Base-by-base conservation (phyloP, 1,284 basidiomycete genomes). In the Cerrena zonata region DNA sequence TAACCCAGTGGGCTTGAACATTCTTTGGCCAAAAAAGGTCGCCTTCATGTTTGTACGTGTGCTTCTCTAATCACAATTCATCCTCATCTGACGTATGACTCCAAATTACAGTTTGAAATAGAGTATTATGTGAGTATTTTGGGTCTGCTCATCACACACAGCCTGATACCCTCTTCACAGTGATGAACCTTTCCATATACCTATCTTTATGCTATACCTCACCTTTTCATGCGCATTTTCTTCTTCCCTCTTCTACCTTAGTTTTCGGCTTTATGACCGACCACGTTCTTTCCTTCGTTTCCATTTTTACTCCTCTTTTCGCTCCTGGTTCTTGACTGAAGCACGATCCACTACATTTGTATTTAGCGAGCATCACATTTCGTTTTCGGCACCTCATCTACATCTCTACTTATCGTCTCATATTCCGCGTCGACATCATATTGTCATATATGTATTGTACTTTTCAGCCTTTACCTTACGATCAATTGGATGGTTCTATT, bases 1-100 rank as follows among this genome's bases (percentile, higher is more conserved):
- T 68, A 89, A 94, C 62, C 86, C 87, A 1, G 84, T 74, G 3
- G 92, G 91, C 2, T 67, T 94, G 57, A 86, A 91, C 56, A 78
- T 94, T 43, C 70, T 90, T 25, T 88, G 89, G 81, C 92, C 91
- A 2, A 73, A 76, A 37, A 78, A 78, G 59, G 82, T 85, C 52
- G 92, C 86, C 0, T 93, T 91, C 65, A 70, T 94, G 57, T 94
- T 89, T 69, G 90, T 93, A 63, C 68, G 89, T 85, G 19, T n/a
- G 2, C 15, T 37, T 40, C 45, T 51, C 2, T 48, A 38, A 23
- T 50, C 18, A 37, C 54, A 26, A 22, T 46, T 38, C 43, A 15
- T 41, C 34, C 15, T 37, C 48, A n/a, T 27, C 36, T 13, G 27
- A 49, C 36, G 3, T 46, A 24, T 48, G 25, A 19, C 13, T 26